Conservation (phyloP, 768 basidiomycete species). For the Leccinum obscurum region DNA sequence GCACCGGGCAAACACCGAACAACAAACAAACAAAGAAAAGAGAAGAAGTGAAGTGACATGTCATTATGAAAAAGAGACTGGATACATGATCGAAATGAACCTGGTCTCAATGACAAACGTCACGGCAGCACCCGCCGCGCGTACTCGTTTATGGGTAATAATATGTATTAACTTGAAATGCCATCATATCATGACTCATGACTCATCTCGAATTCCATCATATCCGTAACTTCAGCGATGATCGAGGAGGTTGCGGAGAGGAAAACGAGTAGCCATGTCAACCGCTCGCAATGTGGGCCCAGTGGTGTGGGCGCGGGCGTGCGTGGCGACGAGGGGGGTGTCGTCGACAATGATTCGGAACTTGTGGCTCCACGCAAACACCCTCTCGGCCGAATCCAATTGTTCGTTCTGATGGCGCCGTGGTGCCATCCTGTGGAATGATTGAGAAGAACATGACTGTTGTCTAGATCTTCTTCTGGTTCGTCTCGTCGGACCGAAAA, state of each 20-base stretch:
- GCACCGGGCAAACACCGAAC: not conserved
- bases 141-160: not conserved
- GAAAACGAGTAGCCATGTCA: not conserved
- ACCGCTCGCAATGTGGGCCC: not conserved
- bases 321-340: not conserved
- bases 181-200: not conserved
- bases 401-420: not conserved
- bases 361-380: not conserved
- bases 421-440: not conserved
- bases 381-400: not conserved
- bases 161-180: not conserved
- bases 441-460: slow-evolving; percentile 3
- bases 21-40: not conserved
- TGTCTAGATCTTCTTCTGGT: slow-evolving; percentile 1
- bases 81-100: slow-evolving; percentile 3
- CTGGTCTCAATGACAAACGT: not conserved
- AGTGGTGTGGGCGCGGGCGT: not conserved
- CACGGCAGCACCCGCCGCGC: not conserved
- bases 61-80: no score
- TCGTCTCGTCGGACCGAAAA: not conserved
- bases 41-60: not conserved
- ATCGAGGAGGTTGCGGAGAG: not conserved
- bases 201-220: not conserved
- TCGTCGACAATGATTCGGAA: not conserved
- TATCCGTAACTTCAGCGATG: not conserved